Evolutionary conservation across 2,329 filamentous ascomycete species (phyloP).

Genomic region (Tolypocladium endophyticum): DNA sequence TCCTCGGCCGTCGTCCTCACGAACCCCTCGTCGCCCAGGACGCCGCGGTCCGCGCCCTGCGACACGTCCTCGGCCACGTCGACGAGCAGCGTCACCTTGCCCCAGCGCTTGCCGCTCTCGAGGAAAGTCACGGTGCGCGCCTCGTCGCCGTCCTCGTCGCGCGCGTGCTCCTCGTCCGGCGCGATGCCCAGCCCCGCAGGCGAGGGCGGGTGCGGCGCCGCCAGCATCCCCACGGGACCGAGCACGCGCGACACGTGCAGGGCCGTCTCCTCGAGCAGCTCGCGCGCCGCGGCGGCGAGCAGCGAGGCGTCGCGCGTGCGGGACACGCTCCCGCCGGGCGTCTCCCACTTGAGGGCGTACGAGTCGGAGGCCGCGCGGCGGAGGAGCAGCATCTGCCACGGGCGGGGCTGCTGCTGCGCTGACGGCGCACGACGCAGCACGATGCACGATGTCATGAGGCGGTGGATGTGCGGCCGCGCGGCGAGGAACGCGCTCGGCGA

Average conservation of each 20-base stretch:
- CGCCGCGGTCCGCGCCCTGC: background rate
- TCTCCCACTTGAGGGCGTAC: background rate
- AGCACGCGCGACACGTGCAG: background rate
- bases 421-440: background rate
- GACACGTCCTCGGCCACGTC: background rate
- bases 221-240: background rate
- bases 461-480: background rate
- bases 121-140: background rate
- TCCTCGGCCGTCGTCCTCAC: background rate
- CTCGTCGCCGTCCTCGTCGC: background rate
- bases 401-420: background rate
- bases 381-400: background rate
- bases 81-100: background rate
- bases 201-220: background rate
- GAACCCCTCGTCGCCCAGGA: background rate
- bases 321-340: background rate
- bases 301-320: background rate
- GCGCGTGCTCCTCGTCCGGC: background rate
- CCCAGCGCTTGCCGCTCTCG: background rate
- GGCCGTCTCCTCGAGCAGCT: background rate
- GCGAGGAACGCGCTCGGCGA: background rate
- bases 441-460: background rate
- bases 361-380: background rate
- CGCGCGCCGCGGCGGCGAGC: background rate
- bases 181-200: background rate